Percentiles rank a stretch among this genome's conserved stretches.
Conservation (phyloP, 371 early-diverging fungal genomes). For the Capillidium rhysosporum region DNA sequence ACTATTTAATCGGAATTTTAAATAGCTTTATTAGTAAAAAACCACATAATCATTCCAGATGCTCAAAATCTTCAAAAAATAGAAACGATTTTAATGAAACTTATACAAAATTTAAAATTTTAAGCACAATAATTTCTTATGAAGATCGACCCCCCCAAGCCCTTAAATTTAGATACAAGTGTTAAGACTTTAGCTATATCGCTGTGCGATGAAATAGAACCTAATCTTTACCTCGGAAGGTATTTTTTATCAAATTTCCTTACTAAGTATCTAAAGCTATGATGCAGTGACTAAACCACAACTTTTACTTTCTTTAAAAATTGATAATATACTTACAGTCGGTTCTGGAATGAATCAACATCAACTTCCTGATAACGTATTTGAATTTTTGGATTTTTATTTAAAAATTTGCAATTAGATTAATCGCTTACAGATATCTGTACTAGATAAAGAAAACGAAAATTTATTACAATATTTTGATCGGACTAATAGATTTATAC, state of each 20-base stretch:
- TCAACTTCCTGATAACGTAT: neutral
- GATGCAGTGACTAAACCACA: constrained; percentile 1
- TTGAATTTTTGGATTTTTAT: neutral
- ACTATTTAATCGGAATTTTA: too few relatives aligned
- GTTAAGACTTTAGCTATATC: neutral
- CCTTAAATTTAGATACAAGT: constrained; percentile 4
- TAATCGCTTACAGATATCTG: constrained; percentile 29
- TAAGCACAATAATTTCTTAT: too few relatives aligned
- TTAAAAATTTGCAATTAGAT: neutral
- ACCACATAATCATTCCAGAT: too few relatives aligned
- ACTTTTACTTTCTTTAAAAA: neutral
- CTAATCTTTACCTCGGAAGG: constrained; percentile 2
- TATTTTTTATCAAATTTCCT: neutral
- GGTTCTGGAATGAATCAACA: constrained; percentile 1
- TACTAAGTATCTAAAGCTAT: neutral
- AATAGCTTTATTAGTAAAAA: too few relatives aligned
- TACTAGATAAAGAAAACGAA: constrained; percentile 37
- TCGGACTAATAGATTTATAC: constrained; percentile 34
- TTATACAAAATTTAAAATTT: too few relatives aligned
- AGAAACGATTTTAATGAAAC: too few relatives aligned
- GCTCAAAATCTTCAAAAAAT: too few relatives aligned
- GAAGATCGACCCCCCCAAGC: neutral
- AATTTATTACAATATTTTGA: constrained; percentile 52
- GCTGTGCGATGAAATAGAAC: constrained; percentile 1
- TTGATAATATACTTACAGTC: neutral